These are phyloP conservation scores for Candida odintsovae DNA, from an alignment of 805 yeast genomes.

Conservation along the genomic window DNA sequence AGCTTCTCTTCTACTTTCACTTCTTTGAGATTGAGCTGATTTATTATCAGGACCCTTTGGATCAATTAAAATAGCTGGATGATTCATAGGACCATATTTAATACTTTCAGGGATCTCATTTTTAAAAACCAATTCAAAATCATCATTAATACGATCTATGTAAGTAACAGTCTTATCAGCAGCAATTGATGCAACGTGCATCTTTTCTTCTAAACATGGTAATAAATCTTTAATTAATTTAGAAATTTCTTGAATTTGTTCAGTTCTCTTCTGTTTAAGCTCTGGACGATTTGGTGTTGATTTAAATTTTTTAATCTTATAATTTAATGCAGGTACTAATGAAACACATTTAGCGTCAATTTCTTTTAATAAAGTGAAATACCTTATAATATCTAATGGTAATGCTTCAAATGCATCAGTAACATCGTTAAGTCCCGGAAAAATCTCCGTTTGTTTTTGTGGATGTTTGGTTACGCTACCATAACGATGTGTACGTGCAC, in stretches of 20 bases:
- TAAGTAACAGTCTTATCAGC: conserved; percentile 69
- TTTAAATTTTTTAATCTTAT: conserved; percentile 45
- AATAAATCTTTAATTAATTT: conserved; percentile 55
- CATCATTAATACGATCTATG: conserved; percentile 69
- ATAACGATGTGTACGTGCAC: conserved; percentile 8
- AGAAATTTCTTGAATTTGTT: conserved; percentile 31
- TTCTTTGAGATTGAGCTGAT: conserved; percentile 68
- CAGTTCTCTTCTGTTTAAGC: conserved; percentile 17
- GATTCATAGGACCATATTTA: conserved; percentile 73
- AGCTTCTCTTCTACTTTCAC: conserved; percentile 88
- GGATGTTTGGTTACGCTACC: neutral
- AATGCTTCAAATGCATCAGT: conserved; percentile 87
- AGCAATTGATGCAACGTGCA: conserved; percentile 94
- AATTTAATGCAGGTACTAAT: conserved; percentile 61
- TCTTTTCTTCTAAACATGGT: conserved; percentile 93
- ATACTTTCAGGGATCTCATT: conserved; percentile 80
- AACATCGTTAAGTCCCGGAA: conserved; percentile 88
- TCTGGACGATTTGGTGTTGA: conserved; percentile 22
- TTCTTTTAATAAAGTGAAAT: conserved; percentile 83
- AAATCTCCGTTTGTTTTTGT: conserved; percentile 32
- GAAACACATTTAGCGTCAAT: conserved; percentile 90
- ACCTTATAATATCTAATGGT: conserved; percentile 77
- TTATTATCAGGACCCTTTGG: conserved; percentile 43
- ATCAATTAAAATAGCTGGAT: conserved; percentile 82
- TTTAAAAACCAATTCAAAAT: conserved; percentile 64